phyloP scores from a whole-genome alignment of 441 rosid species.

The Codiaeum variegatum region DNA sequence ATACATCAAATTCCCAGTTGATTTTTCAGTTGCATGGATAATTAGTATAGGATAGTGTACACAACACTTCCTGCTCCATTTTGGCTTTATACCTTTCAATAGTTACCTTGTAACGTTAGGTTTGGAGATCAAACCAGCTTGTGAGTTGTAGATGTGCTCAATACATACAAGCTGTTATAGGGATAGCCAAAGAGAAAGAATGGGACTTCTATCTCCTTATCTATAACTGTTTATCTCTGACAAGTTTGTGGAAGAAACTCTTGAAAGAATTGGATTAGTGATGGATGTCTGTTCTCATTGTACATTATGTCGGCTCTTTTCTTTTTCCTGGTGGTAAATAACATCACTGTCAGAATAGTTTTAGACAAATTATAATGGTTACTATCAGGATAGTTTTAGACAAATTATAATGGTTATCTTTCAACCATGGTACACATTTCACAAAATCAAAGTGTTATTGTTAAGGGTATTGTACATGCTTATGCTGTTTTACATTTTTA shows the following conservation, averaged over 20 bases:
- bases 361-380: too few species aligned
- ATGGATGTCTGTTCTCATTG: background rate
- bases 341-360: background rate
- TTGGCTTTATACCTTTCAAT: background rate
- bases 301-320: constrained; percentile 2
- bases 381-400: background rate
- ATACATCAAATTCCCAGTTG: background rate
- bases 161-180: background rate
- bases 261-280: background rate
- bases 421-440: background rate
- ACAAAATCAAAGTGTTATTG: background rate
- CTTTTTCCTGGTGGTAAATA: background rate
- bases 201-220: background rate
- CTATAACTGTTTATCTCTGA: background rate
- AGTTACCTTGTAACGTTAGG: background rate
- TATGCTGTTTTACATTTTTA: background rate
- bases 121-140: background rate
- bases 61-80: background rate
- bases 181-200: background rate
- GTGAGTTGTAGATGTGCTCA: background rate
- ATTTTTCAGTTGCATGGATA: background rate
- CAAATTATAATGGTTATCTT: background rate
- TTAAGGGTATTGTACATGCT: background rate
- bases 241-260: background rate
- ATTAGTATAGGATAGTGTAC: background rate